Base-by-base conservation (phyloP, 805 yeast species). In the Barnettozyma sp. region DNA sequence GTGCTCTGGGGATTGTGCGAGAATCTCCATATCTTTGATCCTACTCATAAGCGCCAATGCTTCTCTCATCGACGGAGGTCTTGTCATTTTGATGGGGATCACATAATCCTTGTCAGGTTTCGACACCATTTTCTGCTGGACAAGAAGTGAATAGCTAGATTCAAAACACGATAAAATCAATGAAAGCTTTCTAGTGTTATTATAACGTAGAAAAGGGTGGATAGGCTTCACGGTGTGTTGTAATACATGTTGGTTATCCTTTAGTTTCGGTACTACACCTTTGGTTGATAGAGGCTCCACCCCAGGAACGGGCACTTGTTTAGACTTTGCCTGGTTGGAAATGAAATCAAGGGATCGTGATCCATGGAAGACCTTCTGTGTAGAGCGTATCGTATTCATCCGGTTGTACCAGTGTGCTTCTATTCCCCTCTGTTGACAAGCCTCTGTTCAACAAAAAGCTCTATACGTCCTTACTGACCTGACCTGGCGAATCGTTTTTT, bases 361-460 rank as follows among this genome's bases (percentile, higher is more conserved):
- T 9, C 44, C 42, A 14, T 24, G 36, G 17, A 32, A 35, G n/a
- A 41, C 44, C 23, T 30, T 39, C 24, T 41, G 41, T 5, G 30
- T 21, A 2, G 39, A 20, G 16, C 32, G 22, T 5, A 24, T 23
- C 7, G 32, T 29, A n/a, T 23, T 25, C 27, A 23, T 25, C 22
- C 24, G 9, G 9, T 22, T 12, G 24, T n/a, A n/a, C n/a, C n/a
- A n/a, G n/a, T n/a, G n/a, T n/a, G n/a, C n/a, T n/a, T n/a, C n/a
- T n/a, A n/a, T n/a, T n/a, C n/a, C n/a, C n/a, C n/a, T n/a, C n/a
- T n/a, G n/a, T n/a, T n/a, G n/a, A n/a, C n/a, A n/a, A n/a, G n/a
- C n/a, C n/a, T n/a, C n/a, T n/a, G n/a, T n/a, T n/a, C n/a, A n/a
- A n/a, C n/a, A n/a, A n/a, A n/a, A n/a, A n/a, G n/a, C n/a, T n/a